Conservation (phyloP, 768 basidiomycete genomes). For the Macrolepiota albuminosa region DNA sequence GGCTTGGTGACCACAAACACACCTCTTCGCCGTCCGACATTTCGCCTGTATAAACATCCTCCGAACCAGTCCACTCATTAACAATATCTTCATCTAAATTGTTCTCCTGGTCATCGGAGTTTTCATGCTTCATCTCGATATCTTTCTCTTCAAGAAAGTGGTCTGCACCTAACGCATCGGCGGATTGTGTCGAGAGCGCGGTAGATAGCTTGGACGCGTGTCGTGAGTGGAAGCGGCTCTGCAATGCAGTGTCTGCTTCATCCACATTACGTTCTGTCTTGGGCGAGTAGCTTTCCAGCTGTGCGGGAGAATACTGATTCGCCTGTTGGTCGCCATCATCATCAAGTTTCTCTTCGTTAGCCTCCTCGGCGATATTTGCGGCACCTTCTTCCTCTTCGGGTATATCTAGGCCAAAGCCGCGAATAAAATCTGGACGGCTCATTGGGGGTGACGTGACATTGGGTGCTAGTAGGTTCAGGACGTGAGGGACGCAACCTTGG, state of each 20-base stretch:
- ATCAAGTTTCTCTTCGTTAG: conserved; percentile 29
- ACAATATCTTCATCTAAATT: conserved; percentile 35
- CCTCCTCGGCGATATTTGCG: conserved; percentile 21
- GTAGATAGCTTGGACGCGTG: conserved; percentile 65
- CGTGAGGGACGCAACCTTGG: conserved; percentile 49
- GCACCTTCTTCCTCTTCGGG: conserved; percentile 68
- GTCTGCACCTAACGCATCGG: conserved; percentile 46
- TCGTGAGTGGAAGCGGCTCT: conserved; percentile 58
- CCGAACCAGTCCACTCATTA: conserved; percentile 82
- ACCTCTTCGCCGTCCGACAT: conserved; percentile 67
- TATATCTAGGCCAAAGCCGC: conserved; percentile 79
- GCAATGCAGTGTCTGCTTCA: conserved; percentile 40
- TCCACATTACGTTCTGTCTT: conserved; percentile 24
- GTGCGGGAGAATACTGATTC: conserved; percentile 24
- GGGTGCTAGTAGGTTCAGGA: conserved; percentile 40
- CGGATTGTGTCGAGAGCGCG: conserved; percentile 61
- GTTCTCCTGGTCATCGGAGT: conserved; percentile 18
- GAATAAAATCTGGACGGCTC: conserved; percentile 65
- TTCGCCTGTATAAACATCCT: conserved; percentile 54
- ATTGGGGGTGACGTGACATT: conserved; percentile 40
- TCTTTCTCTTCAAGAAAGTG: conserved; percentile 22
- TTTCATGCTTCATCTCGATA: conserved; percentile 2
- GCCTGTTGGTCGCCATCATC: conserved; percentile 30
- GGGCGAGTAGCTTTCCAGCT: conserved; percentile 24
- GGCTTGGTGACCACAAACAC: conserved; percentile 17